These are phyloP conservation scores for Sclerotiophoma versabilis DNA, from an alignment of 2,329 filamentous ascomycete species.

Conservation along the genomic window DNA sequence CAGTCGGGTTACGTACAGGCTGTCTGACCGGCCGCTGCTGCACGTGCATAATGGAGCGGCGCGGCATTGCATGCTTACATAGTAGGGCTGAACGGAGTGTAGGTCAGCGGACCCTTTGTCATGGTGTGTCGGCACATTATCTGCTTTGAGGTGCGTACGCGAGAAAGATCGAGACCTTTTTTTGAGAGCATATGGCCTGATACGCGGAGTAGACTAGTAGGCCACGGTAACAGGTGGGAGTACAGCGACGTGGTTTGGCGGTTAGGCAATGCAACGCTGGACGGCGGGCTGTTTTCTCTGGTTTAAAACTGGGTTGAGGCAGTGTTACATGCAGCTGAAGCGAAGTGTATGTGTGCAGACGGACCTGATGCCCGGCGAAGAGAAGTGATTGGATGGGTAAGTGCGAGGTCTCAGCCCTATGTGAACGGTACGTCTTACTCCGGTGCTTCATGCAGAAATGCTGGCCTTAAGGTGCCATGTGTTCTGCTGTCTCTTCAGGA, in stretches of 20 bases:
- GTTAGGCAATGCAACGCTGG: slow-evolving; percentile 17
- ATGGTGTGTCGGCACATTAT: neutral
- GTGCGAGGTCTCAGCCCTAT: slow-evolving; percentile 15
- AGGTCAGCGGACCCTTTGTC: neutral
- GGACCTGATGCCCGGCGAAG: neutral
- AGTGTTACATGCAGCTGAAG: slow-evolving; percentile 19
- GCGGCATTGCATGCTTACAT: slow-evolving; percentile 11
- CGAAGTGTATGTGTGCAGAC: slow-evolving; percentile 6
- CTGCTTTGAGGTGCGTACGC: slow-evolving; percentile 3
- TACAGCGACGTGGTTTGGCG: slow-evolving; percentile 8
- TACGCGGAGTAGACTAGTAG: neutral
- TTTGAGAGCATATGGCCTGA: neutral
- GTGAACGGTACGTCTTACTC: slow-evolving; percentile 14
- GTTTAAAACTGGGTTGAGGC: neutral
- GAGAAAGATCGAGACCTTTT: slow-evolving; percentile 2
- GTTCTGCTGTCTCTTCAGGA: slow-evolving; percentile 3
- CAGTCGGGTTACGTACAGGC: neutral
- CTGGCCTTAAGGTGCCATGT: slow-evolving; percentile 6
- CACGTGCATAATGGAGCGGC: slow-evolving; percentile 4
- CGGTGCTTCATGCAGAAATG: slow-evolving; percentile 2
- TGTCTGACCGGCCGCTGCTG: slow-evolving; percentile 7
- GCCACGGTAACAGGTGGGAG: slow-evolving; percentile 9
- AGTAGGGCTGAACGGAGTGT: slow-evolving; percentile 10
- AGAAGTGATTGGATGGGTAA: slow-evolving; percentile 5
- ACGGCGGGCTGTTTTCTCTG: slow-evolving; percentile 1